Base-by-base conservation (phyloP, 495 filamentous ascomycete genomes). In the Podospora appendiculata region DNA sequence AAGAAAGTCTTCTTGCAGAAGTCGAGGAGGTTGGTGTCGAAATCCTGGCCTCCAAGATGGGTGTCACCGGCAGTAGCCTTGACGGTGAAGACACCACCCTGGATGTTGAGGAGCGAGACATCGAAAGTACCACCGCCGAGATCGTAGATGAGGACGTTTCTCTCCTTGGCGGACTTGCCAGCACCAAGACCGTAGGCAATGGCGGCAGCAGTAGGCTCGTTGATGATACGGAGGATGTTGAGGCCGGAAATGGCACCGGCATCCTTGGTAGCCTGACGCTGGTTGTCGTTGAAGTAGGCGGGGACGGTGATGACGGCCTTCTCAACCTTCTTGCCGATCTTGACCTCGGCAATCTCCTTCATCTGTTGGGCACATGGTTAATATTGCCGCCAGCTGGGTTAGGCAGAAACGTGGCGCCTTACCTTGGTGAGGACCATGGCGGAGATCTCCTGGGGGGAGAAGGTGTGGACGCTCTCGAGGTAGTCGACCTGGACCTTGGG, bases 271-370 rank as follows among this genome's bases (percentile, higher is more conserved):
- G 93, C 91, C 76, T 96, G 92, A 74, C 92, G 89, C 78, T 98
- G 93, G 63, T 91, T 94, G 82, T 96, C 93, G 79, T 96, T 98
- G 88, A 98, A 98, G 81, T 98, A 98, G 66, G 92, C 93, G 18
- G 93, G 92, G 55, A 98, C 92, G 58, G 92, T 98, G 70, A 98
- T 86, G 66, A 98, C 92, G 48, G 92, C 93, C 77, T 96, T 96
- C 80, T 95, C 90, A 72, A 98, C 88, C 64, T 89, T 94, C 73
- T 88, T 89, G 68, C 92, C 93, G 58, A 98, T 83, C 78, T 96
- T 96, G 60, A 83, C 79, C 80, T 98, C 92, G 62, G 93, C 92
- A 63, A 92, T 90, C 78, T 98, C 93, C 79, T 93, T 87, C 93
- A 96, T 96, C 88, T 84, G 62, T 60, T 62, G 12, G 13, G 19